These are phyloP conservation scores for Cenchrus americanus DNA, from an alignment of 176 grass and related monocot genomes.

Conservation along the genomic window DNA sequence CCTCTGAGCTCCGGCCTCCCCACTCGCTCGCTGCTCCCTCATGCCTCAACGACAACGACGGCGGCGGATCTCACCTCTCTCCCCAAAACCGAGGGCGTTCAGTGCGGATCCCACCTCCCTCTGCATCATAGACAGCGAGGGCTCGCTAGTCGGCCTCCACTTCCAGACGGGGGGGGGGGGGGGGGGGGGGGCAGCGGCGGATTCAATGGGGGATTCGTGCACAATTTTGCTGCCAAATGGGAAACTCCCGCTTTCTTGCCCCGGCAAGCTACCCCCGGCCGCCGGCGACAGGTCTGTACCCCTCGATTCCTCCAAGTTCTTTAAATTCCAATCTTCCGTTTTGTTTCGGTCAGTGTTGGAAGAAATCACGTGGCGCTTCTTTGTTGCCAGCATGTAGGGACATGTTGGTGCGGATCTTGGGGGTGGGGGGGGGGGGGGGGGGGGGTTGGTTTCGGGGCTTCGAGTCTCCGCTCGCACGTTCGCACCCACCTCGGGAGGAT, in stretches of 20 bases:
- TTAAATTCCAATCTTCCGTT: not conserved
- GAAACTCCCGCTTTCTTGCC: not conserved
- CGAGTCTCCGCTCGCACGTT: too few species aligned
- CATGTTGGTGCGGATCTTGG: slow-evolving; percentile 25
- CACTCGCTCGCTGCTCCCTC: too few species aligned
- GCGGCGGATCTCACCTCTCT: too few species aligned
- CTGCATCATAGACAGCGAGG: too few species aligned
- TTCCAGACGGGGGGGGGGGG: not conserved
- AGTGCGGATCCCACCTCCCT: too few species aligned
- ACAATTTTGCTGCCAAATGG: not conserved
- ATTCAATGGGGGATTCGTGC: not conserved
- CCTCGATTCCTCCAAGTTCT: slow-evolving; percentile 22
- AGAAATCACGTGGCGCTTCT: slow-evolving; percentile 9
- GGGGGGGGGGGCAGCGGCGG: not conserved
- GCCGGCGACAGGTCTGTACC: not conserved
- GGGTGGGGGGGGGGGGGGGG: too few species aligned
- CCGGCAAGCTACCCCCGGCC: slow-evolving; percentile 8
- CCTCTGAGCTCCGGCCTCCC: too few species aligned
- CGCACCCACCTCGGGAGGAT: too few species aligned
- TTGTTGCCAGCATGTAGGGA: not conserved
- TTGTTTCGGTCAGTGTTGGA: slow-evolving; percentile 20
- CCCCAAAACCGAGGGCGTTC: too few species aligned
- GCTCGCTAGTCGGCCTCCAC: too few species aligned
- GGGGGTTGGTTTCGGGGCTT: not conserved
- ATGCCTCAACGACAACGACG: too few species aligned